Conservation (phyloP, 345 rosid species). For the Eucalyptus erythrocorys region DNA sequence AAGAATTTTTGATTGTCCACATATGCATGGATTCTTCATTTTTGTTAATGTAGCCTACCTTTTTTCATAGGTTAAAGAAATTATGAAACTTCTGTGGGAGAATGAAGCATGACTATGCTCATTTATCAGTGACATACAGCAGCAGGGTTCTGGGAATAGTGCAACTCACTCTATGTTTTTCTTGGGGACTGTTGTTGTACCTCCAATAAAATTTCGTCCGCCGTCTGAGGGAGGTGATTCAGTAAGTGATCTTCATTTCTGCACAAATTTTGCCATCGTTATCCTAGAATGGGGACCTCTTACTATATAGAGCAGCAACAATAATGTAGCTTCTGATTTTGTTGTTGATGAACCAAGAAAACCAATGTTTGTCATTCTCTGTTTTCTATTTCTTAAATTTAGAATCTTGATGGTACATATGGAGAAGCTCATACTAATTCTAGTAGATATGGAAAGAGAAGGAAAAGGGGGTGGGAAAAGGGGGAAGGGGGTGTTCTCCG, state of each 20-base stretch:
- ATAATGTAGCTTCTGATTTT: not conserved
- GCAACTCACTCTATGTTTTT: constrained; percentile 62
- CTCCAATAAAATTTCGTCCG: constrained; percentile 86
- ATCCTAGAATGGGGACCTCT: not conserved
- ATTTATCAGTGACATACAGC: constrained; percentile 66
- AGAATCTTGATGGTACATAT: not conserved
- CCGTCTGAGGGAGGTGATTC: constrained; percentile 80
- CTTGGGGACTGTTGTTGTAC: constrained; percentile 66
- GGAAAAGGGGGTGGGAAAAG: not conserved
- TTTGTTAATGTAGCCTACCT: not conserved
- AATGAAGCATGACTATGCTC: constrained; percentile 74
- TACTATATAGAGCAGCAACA: not conserved
- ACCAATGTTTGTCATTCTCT: not conserved
- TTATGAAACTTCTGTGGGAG: constrained; percentile 60
- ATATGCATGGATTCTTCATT: not conserved
- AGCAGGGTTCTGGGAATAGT: constrained; percentile 30
- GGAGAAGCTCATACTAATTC: not conserved
- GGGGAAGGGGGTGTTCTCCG: not conserved
- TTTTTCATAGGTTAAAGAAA: constrained; percentile 39
- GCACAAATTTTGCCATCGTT: not conserved
- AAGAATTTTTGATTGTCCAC: not conserved
- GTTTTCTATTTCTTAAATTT: not conserved
- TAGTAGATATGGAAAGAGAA: not conserved
- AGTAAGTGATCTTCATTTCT: constrained; percentile 38
- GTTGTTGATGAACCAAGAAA: not conserved